Conservation (phyloP, 257 asterid genomes). For the Nicotiana benthamiana region DNA sequence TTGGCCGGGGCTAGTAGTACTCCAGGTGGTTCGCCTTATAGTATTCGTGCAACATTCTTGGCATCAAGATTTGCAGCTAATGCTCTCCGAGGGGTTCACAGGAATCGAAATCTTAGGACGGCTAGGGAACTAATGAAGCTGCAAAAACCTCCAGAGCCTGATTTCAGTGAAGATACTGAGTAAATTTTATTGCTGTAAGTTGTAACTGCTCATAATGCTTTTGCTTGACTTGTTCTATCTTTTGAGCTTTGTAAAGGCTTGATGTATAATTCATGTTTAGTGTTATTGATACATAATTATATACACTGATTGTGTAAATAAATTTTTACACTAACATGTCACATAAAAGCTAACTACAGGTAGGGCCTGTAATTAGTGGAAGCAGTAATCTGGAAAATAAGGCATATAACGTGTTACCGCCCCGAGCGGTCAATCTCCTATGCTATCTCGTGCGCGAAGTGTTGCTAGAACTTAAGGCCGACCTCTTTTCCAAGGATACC, state of each 20-base stretch:
- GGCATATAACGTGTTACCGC: not conserved
- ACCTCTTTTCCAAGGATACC: no score
- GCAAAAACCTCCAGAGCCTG: constrained; percentile 96
- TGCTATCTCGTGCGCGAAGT: no score
- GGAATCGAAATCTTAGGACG: constrained; percentile 76
- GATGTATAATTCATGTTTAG: not conserved
- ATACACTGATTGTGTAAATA: not conserved
- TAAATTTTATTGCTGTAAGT: constrained; percentile 6
- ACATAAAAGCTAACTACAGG: not conserved
- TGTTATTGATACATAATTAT: not conserved
- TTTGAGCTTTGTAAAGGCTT: not conserved
- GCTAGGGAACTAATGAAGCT: constrained; percentile 72
- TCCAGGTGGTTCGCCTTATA: constrained; percentile 44
- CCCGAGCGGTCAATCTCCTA: no score
- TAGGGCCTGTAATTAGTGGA: not conserved
- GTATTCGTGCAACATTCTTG: constrained; percentile 73
- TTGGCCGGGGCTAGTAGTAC: constrained; percentile 34
- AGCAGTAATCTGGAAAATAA: no score
- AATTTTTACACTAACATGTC: not conserved
- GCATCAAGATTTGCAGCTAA: constrained; percentile 81
- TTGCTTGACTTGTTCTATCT: not conserved
- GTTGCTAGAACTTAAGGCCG: no score
- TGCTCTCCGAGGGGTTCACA: constrained; percentile 80
- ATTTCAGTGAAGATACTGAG: constrained; percentile 77
- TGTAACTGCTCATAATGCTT: not conserved